These are phyloP conservation scores for Acanthamoeba lenticulata DNA, from an alignment of 208 protist genomes.

Conservation along the genomic window DNA sequence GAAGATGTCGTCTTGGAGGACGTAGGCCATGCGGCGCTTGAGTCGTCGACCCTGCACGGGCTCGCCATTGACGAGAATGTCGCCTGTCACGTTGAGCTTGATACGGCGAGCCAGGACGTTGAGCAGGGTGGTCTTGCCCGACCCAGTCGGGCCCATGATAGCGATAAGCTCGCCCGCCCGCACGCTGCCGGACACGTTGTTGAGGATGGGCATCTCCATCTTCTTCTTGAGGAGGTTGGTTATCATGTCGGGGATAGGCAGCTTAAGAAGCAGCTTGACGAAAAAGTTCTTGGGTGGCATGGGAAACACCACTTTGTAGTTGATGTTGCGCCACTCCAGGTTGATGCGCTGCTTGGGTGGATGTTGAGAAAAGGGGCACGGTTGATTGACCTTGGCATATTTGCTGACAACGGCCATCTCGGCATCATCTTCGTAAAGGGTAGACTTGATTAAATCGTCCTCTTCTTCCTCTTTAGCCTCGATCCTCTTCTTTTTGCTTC, in stretches of 20 bases:
- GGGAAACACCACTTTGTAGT: conserved; percentile 54
- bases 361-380: conserved; percentile 33
- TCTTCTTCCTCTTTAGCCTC: neutral
- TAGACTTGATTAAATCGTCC: neutral
- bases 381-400: conserved; percentile 55
- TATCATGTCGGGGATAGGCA: conserved; percentile 35
- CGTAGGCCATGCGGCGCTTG: conserved; percentile 68
- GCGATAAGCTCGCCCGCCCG: conserved; percentile 3
- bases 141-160: conserved; percentile 39
- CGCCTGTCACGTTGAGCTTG: conserved; percentile 70
- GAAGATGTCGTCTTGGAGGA: conserved; percentile 76
- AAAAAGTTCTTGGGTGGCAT: conserved; percentile 30
- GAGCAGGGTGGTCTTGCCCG: conserved; percentile 73
- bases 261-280: conserved; percentile 60
- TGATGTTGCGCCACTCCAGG: conserved; percentile 67
- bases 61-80: conserved; percentile 63
- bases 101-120: conserved; percentile 64
- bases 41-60: neutral
- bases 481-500: neutral
- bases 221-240: conserved; percentile 30
- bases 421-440: neutral
- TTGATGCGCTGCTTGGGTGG: conserved; percentile 7
- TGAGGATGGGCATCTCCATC: neutral
- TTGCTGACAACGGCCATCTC: conserved; percentile 30
- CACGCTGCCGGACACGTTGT: conserved; percentile 8